These are phyloP conservation scores for Vanilla planifolia DNA, from an alignment of 106 monocot species.

Conservation along the genomic window DNA sequence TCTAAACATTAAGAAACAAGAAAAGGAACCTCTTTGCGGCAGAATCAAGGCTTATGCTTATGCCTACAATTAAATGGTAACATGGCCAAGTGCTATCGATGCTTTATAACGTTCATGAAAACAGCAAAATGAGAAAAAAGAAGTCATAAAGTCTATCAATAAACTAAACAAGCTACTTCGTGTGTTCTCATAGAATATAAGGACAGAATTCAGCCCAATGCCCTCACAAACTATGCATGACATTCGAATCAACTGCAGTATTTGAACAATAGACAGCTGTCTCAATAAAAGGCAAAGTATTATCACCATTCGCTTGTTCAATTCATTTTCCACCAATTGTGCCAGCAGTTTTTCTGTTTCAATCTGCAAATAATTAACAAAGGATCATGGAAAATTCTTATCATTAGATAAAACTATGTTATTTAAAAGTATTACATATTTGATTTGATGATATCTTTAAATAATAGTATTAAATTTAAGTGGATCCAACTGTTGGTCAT, in stretches of 20 bases:
- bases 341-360: constrained; percentile 55
- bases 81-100: not conserved
- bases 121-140: not conserved
- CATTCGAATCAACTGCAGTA: not conserved
- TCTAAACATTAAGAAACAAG: too few relatives aligned
- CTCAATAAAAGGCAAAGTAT: not conserved
- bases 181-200: not conserved
- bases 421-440: too few relatives aligned
- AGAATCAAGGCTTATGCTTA: not conserved
- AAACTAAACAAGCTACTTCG: not conserved
- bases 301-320: constrained; percentile 41
- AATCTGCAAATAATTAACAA: constrained; percentile 25
- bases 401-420: too few relatives aligned
- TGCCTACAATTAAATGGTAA: not conserved
- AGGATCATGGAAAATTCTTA: too few relatives aligned
- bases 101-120: not conserved
- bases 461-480: not conserved
- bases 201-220: not conserved
- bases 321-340: constrained; percentile 47
- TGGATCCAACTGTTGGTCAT: not conserved
- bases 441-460: too few relatives aligned
- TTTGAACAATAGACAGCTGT: not conserved
- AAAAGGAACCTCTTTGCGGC: not conserved
- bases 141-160: not conserved
- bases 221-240: not conserved